Percentiles rank a stretch among this genome's conserved stretches.
Evolutionary conservation across 345 rosid species (phyloP).

Genomic region (Eucalyptus cloeziana): DNA sequence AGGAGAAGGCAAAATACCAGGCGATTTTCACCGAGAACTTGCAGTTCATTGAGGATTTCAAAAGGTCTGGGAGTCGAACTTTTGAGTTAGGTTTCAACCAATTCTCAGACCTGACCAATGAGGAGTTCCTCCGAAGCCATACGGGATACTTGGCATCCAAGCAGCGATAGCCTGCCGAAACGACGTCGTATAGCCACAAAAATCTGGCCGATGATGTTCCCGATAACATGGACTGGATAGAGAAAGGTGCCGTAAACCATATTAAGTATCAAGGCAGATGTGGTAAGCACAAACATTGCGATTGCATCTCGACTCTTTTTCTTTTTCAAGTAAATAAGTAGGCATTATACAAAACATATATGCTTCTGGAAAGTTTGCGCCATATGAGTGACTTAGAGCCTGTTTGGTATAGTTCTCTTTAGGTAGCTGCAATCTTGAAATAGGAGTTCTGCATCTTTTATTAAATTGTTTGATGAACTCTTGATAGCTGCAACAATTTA

Average conservation of each 20-base stretch:
- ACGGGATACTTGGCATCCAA: not conserved
- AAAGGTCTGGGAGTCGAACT: not conserved
- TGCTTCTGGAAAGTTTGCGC: not conserved
- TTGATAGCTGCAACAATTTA: too few relatives aligned
- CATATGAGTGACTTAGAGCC: not conserved
- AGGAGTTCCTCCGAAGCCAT: constrained; percentile 4
- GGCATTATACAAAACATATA: not conserved
- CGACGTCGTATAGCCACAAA: not conserved
- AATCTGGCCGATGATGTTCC: not conserved
- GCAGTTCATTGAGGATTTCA: constrained; percentile 7
- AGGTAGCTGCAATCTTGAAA: not conserved
- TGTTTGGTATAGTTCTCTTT: not conserved
- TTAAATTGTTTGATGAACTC: too few relatives aligned
- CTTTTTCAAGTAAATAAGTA: not conserved
- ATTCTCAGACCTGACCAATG: constrained; percentile 15
- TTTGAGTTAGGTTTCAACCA: constrained; percentile 14
- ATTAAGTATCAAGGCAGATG: not conserved
- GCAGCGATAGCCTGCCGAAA: not conserved
- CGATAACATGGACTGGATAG: not conserved
- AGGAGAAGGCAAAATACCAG: constrained; percentile 10
- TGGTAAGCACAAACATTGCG: not conserved
- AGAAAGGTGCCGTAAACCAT: not conserved
- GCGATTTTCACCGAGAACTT: constrained; percentile 16
- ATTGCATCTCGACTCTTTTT: not conserved
- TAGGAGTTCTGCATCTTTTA: too few relatives aligned